phyloP scores from a whole-genome alignment of 495 filamentous ascomycete genomes.

The Tuber microsphaerosporum region DNA sequence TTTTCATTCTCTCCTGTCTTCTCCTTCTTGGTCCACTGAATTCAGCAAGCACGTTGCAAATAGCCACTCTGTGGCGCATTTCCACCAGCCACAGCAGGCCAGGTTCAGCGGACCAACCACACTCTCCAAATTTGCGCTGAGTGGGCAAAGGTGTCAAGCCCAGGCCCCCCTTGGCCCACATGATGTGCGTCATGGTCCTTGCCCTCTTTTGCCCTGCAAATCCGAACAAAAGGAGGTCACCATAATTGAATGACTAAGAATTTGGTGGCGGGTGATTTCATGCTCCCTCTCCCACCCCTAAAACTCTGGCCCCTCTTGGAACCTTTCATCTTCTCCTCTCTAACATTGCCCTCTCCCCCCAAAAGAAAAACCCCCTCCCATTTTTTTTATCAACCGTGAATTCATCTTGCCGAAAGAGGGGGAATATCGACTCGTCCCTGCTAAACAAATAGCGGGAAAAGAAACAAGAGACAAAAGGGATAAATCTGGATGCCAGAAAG shows the following conservation, averaged over 20 bases:
- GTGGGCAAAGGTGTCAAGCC: neutral
- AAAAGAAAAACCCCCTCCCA: neutral
- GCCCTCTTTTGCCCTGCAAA: neutral
- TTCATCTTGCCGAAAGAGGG: conserved; percentile 9
- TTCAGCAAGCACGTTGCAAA: neutral
- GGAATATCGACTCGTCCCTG: conserved; percentile 35
- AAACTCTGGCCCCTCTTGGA: conserved; percentile 2
- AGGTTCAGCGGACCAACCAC: neutral
- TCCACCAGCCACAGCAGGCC: neutral
- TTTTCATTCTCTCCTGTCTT: neutral
- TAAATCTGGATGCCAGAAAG: conserved; percentile 36
- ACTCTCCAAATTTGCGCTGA: neutral
- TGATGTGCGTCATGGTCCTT: neutral
- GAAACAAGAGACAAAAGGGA: conserved; percentile 18
- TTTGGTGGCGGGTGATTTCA: conserved; percentile 4
- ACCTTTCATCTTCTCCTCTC: conserved; percentile 2
- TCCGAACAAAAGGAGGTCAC: neutral
- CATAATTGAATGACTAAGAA: conserved; percentile 4
- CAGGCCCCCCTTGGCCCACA: neutral
- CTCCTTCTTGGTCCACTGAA: neutral
- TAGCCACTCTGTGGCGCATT: neutral
- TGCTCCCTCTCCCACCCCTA: neutral
- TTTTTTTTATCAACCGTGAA: conserved; percentile 5
- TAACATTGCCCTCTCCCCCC: neutral
- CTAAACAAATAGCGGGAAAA: conserved; percentile 35